Base-by-base conservation (phyloP, 768 basidiomycete species). In the Mycena indigotica region DNA sequence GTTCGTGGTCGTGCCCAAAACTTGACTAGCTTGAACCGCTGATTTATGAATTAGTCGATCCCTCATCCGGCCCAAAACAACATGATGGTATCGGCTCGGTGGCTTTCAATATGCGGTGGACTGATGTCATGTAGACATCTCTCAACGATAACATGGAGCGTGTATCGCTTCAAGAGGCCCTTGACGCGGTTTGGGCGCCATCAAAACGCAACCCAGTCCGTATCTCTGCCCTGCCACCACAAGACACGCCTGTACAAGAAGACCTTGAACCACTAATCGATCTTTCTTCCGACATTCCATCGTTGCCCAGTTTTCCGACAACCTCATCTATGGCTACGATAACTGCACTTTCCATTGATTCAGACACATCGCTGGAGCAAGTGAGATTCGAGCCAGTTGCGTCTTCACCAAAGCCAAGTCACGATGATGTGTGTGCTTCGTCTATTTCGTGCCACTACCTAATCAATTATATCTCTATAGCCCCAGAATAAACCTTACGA, bases 111-210 rank as follows among this genome's bases (percentile, higher is more conserved):
- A n/a, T 55, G 28, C 24, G 35, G 26, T 12, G 25, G 16, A 19
- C 28, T n/a, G 25, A 30, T 53, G 30, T 29, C 41, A 32, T 41
- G 26, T 40, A 63, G 62, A 44, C 54, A 12, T 41, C 58, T 49
- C 51, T 50, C n/a, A 55, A 53, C 16, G 17, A 15, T 4, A 17
- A 45, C 29, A 48, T 26, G 28, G 48, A 40, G 6, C 24, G 50
- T 25, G 21, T 40, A 10, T 59, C 56, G 30, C 56, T 64, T 6
- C 58, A 64, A 23, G 58, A 60, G 39, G 35, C 52, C 21, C 55
- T 60, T 19, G 58, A 64, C 49, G 52, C 58, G 35, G 40, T 60
- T 0, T 64, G 58, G 59, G 60, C 59, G 35, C 59, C 63, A n/a
- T 50, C 60, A 2, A 58, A 61, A 32, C 28, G 26, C 46, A 48